Evolutionary conservation across 306 rosid genomes (phyloP), one percentile per base, ranked within the genome.

Genomic region (Luffa aegyptiaca): DNA sequence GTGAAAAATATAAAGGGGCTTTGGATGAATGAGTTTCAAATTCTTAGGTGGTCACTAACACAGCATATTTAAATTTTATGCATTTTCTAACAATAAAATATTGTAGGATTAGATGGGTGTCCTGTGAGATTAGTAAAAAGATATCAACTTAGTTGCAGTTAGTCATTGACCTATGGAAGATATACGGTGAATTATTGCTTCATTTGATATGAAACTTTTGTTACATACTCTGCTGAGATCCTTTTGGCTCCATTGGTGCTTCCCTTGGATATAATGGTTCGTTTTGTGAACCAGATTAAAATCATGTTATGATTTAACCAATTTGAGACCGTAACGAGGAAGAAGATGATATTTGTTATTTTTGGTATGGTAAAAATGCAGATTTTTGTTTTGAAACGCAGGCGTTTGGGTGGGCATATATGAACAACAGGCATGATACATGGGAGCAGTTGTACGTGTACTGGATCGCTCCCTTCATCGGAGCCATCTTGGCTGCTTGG

Each of bases 331-430:
- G 5, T 41, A 44, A 69, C 20, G 52, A 45, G 6, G 39, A 18
- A 44, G 56, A 70, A 71, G 20, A 5, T 5, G 9, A 46, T 21
- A 48, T 6, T 6, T 5, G 58, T 71, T 21, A 10, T 12, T 20
- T 44, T 44, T 20, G 10, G 0, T n/a, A 4, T 10, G 55, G 14
- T 20, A 69, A 42, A 44, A 68, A 21, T 12, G 20, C 21, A 12
- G 53, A 42, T 35, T 4, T 39, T 56, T 88, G 18, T 64, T 18
- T 79, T 48, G 77, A 49, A 46, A 49, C 49, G 85, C 89, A 90
- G 94, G 97, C 98, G 42, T 91, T 91, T 83, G 97, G 98, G 79
- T 93, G 97, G 98, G 97, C 98, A 26, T 93, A 93, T 80, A 77
- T 87, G 11, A 83, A 89, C 86, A 92, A 89, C 42, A 48, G 72